Percentiles rank a stretch among this genome's conserved stretches.
These are phyloP conservation scores for Marasmius tenuissimus DNA, from an alignment of 1,284 basidiomycete genomes.

Conservation along the genomic window DNA sequence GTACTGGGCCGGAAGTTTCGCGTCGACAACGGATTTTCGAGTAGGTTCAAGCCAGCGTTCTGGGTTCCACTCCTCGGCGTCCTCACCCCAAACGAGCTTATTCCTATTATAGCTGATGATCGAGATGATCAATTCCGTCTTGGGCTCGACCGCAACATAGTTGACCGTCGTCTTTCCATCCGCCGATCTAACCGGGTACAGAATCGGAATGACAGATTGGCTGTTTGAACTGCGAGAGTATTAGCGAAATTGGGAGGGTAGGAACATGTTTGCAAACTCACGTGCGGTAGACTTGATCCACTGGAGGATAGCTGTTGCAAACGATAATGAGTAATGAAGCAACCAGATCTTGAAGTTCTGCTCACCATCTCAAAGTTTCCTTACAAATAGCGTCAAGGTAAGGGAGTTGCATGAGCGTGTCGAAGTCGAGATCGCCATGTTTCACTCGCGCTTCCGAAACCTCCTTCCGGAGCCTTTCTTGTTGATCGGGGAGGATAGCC, in stretches of 20 bases:
- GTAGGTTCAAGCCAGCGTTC: slow-evolving; percentile 3
- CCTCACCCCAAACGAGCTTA: slow-evolving; percentile 1
- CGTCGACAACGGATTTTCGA: not conserved
- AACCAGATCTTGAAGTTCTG: not conserved
- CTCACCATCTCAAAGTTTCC: slow-evolving; percentile 3
- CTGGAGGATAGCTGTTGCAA: not conserved
- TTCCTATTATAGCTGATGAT: slow-evolving; percentile 1
- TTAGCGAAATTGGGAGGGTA: not conserved
- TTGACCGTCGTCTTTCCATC: not conserved
- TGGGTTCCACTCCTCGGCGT: slow-evolving; percentile 1
- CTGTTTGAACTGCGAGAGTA: not conserved
- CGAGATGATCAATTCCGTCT: not conserved
- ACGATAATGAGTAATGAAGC: not conserved
- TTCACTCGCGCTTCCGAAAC: not conserved
- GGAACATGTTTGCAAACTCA: not conserved
- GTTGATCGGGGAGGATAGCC: slow-evolving; percentile 49
- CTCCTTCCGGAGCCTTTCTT: slow-evolving; percentile 58
- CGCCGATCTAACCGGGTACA: not conserved
- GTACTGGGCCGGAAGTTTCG: slow-evolving; percentile 1
- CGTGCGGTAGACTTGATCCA: slow-evolving; percentile 1
- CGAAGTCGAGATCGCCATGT: not conserved
- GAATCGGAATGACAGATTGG: not conserved
- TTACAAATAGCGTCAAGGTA: slow-evolving; percentile 5
- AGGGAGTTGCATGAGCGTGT: not conserved
- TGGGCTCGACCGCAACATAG: not conserved